Conservation (phyloP, 2,329 filamentous ascomycete species). For the Ascochyta koolunga region DNA sequence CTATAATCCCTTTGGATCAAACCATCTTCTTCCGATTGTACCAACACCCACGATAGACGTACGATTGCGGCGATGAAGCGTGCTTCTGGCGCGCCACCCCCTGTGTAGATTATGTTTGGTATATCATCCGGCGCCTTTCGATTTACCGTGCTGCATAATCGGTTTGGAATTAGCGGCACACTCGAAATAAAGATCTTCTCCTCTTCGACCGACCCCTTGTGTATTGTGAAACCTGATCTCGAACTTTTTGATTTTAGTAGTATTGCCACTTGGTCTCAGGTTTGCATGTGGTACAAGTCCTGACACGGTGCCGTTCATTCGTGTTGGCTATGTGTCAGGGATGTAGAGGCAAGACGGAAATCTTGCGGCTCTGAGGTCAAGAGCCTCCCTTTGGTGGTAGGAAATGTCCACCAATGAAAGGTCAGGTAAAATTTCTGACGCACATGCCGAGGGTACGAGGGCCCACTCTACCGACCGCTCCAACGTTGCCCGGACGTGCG, state of each 20-base stretch:
- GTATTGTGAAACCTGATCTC: background rate
- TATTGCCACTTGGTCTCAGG: background rate
- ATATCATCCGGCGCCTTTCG: slow-evolving; percentile 42
- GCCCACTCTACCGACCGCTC: background rate
- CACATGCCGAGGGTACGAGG: slow-evolving; percentile 14
- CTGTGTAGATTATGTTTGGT: slow-evolving; percentile 47
- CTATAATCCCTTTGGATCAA: slow-evolving; percentile 32
- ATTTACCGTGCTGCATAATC: slow-evolving; percentile 42
- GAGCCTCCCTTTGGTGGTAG: background rate
- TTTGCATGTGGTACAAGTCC: background rate
- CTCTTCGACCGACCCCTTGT: slow-evolving; percentile 24
- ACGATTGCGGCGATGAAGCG: slow-evolving; percentile 41
- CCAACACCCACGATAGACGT: slow-evolving; percentile 50
- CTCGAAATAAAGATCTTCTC: slow-evolving; percentile 46
- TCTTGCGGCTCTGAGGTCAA: background rate
- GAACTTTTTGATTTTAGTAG: background rate
- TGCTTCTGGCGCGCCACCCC: slow-evolving; percentile 27
- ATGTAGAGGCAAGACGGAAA: background rate
- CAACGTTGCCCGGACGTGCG: slow-evolving; percentile 6
- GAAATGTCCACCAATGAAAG: slow-evolving; percentile 18
- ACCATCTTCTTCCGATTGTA: slow-evolving; percentile 41
- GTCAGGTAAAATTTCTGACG: slow-evolving; percentile 31
- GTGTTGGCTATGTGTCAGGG: slow-evolving; percentile 1
- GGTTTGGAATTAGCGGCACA: slow-evolving; percentile 44
- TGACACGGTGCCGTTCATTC: background rate